Evolutionary conservation across 108 stramenopile genomes (phyloP).

Genomic region (Stephanodiscus minutulus): DNA sequence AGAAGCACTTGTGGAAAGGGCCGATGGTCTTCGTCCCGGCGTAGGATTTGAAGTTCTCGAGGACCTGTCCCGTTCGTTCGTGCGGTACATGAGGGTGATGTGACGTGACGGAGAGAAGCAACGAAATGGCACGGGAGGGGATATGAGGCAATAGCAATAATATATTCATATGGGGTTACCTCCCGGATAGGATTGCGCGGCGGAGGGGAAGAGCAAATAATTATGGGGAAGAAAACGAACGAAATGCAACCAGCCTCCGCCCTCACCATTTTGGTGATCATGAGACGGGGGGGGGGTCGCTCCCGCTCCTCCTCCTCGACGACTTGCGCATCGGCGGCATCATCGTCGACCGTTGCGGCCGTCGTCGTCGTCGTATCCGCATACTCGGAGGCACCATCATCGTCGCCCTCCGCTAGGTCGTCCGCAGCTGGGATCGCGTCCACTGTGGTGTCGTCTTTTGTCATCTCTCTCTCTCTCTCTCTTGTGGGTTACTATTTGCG

Average conservation of each 20-base stretch:
- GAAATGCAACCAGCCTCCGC: not conserved
- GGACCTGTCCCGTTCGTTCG: no score
- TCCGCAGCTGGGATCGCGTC: slow-evolving; percentile 1
- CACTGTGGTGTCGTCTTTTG: slow-evolving; percentile 3
- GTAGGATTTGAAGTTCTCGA: slow-evolving; percentile 99
- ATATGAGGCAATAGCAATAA: no score
- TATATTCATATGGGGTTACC: no score
- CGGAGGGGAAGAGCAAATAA: no score
- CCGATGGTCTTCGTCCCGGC: slow-evolving; percentile 89
- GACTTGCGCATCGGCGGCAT: no score
- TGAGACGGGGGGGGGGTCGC: slow-evolving; percentile 72
- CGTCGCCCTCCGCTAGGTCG: slow-evolving; percentile 2
- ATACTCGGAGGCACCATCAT: not conserved
- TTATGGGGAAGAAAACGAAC: not conserved
- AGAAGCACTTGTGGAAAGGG: slow-evolving; percentile 95
- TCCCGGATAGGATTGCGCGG: no score
- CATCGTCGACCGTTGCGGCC: not conserved
- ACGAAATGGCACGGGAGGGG: no score
- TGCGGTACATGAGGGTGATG: no score
- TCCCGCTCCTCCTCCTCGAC: slow-evolving; percentile 17
- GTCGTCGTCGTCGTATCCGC: not conserved
- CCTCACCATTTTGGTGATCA: slow-evolving; percentile 94
- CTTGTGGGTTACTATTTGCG: no score
- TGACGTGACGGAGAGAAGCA: no score
- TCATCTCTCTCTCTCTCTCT: not conserved